Evolutionary conservation across 306 rosid genomes (phyloP), one percentile per base, ranked within the genome.

Genomic region (Cicer yamashitae): DNA sequence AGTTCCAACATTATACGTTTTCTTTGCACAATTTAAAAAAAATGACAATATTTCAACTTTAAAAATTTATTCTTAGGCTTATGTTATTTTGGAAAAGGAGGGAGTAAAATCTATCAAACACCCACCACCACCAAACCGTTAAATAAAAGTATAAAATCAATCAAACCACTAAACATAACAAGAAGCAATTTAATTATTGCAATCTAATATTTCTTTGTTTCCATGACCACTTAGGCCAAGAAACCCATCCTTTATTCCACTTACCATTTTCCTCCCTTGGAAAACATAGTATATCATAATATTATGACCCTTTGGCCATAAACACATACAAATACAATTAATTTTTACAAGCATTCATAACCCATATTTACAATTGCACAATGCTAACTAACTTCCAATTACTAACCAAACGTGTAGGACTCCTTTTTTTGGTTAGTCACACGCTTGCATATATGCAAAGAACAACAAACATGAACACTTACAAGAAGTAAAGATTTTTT

Each of bases 211-310:
- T 70, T 76, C 56, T 45, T 22, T 66, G 73, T 59, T 74, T 61
- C 73, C 46, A 70, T 64, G 71, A 40, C 74, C 54, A 43, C 56
- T 64, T 79, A 13, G 67, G 79, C 71, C 76, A 75, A 70, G 81
- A 71, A 64, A 83, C 81, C 39, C 34, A 53, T 40, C 78, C 45
- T 54, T 54, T 18, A 75, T 61, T 44, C 11, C 18, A 78, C 75
- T 56, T 57, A 56, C 6, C 39, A 57, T 8, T 6, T 44, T 10
- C 0, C 8, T 30, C 12, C 47, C 4, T 1, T 3, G 11, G 6
- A 67, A 7, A 62, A 11, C 66, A 54, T 12, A 73, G 2, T 66
- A 38, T 18, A 13, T 17, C 13, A 30, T 60, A 13, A 59, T n/a
- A 7, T 34, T 34, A 60, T 13, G 67, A 60, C 67, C 45, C 67